Conservation (phyloP, 2,329 filamentous ascomycete species). For the Xylaria sp. region DNA sequence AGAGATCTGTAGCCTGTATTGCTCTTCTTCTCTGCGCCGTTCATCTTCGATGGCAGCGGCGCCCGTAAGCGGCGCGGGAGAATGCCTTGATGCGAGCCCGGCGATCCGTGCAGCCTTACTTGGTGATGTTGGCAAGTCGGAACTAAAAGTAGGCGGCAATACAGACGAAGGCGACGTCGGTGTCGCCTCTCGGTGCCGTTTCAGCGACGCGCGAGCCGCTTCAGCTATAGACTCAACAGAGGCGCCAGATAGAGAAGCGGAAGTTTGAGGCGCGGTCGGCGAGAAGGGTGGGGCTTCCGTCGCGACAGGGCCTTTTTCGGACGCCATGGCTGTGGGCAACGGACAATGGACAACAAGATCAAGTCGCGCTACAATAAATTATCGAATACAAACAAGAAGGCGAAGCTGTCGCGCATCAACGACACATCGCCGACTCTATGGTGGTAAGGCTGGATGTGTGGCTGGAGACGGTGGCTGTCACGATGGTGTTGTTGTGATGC, state of each 20-base stretch:
- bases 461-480: slow-evolving; percentile 52
- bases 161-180: slow-evolving; percentile 53
- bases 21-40: slow-evolving; percentile 60
- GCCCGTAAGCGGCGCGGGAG: slow-evolving; percentile 62
- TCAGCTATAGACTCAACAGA: slow-evolving; percentile 57
- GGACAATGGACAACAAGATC: slow-evolving; percentile 41
- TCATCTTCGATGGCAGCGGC: slow-evolving; percentile 67
- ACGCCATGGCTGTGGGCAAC: slow-evolving; percentile 59
- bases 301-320: slow-evolving; percentile 64
- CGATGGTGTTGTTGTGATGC: slow-evolving; percentile 48
- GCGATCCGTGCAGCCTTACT: slow-evolving; percentile 64
- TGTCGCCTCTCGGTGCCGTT: slow-evolving; percentile 61
- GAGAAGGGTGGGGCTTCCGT: slow-evolving; percentile 60
- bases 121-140: slow-evolving; percentile 64
- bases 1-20: slow-evolving; percentile 55
- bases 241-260: slow-evolving; percentile 46
- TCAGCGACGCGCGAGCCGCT: slow-evolving; percentile 54
- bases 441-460: slow-evolving; percentile 51
- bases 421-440: slow-evolving; percentile 47
- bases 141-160: slow-evolving; percentile 48
- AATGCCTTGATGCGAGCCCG: slow-evolving; percentile 56
- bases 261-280: slow-evolving; percentile 51
- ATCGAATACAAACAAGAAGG: slow-evolving; percentile 38
- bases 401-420: slow-evolving; percentile 49
- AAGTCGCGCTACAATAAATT: slow-evolving; percentile 43